A percentile compares a stretch with the other conserved stretches of the same genome.
Evolutionary conservation across 1,284 basidiomycete genomes (phyloP).

Genomic region (Jaminaea rosea): DNA sequence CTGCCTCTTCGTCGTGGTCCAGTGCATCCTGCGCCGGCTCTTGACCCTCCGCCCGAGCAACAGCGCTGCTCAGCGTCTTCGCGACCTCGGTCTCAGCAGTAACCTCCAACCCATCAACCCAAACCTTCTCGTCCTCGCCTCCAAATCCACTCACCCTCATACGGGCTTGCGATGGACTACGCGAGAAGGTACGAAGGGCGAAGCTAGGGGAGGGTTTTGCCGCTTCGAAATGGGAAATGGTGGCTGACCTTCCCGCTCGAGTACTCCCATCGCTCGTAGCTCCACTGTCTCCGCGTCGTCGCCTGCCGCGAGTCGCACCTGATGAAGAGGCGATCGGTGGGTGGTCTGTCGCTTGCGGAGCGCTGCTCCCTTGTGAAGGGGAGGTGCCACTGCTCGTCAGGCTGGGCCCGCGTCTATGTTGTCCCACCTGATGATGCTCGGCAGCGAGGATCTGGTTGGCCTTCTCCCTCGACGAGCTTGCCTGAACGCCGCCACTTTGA

Average conservation of each 20-base stretch:
- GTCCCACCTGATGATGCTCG: no score
- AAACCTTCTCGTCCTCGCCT: constrained; percentile 20
- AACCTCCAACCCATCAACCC: not conserved
- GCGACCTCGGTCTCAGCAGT: not conserved
- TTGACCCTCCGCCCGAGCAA: not conserved
- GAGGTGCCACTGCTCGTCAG: not conserved
- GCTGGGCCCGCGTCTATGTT: not conserved
- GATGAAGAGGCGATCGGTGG: not conserved
- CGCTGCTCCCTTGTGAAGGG: not conserved
- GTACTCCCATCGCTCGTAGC: no score
- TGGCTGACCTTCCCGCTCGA: no score
- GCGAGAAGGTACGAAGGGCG: not conserved
- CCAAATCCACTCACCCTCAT: constrained; percentile 20
- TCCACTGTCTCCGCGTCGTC: not conserved
- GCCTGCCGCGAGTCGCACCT: not conserved
- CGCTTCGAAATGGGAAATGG: no score
- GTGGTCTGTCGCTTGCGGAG: not conserved
- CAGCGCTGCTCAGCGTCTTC: not conserved
- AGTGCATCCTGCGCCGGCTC: not conserved
- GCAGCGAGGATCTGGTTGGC: not conserved
- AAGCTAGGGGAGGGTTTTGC: not conserved
- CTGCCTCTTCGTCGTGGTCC: not conserved
- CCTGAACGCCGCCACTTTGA: not conserved
- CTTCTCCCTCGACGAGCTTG: not conserved
- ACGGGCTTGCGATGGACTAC: constrained; percentile 2